Evolutionary conservation across 164 flowering plant species (phyloP).

Genomic region (Chimonanthus salicifolius): DNA sequence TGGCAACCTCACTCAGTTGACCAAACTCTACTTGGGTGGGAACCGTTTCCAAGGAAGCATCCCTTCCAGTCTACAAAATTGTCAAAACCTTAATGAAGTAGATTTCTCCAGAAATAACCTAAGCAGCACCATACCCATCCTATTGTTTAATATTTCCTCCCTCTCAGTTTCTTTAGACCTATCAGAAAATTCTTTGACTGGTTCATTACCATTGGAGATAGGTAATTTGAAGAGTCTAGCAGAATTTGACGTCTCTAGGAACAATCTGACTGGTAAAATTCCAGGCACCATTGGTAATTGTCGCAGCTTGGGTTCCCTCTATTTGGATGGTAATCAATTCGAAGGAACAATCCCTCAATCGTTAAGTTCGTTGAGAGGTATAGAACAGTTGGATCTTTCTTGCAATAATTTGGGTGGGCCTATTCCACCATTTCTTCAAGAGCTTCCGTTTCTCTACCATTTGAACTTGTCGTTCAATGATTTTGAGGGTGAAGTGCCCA

Average conservation of each 20-base stretch:
- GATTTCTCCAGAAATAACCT: conserved; percentile 11
- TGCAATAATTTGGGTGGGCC: conserved; percentile 10
- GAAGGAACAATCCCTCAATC: conserved; percentile 6
- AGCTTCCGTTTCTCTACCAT: neutral
- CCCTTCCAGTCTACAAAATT: conserved; percentile 6
- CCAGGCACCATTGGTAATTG: conserved; percentile 23
- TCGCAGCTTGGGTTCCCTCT: neutral
- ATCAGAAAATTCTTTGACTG: conserved; percentile 16
- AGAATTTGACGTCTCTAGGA: conserved; percentile 8
- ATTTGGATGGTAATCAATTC: conserved; percentile 7
- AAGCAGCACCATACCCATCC: conserved; percentile 12
- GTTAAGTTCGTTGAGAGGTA: neutral
- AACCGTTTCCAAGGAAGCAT: conserved; percentile 8
- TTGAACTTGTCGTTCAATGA: conserved; percentile 18
- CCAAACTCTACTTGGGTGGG: neutral
- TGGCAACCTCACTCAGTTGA: conserved; percentile 1
- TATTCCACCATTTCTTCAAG: conserved; percentile 6
- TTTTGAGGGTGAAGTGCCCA: conserved; percentile 16
- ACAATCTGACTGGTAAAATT: conserved; percentile 12
- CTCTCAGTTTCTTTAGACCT: conserved; percentile 5
- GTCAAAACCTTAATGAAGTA: neutral
- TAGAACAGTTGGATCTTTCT: conserved; percentile 4
- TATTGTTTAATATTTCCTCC: conserved; percentile 2
- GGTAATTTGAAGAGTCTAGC: conserved; percentile 18
- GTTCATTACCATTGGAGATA: conserved; percentile 24